Evolutionary conservation across 305 asterid species (phyloP).

Genomic region (Ilex paraguariensis): DNA sequence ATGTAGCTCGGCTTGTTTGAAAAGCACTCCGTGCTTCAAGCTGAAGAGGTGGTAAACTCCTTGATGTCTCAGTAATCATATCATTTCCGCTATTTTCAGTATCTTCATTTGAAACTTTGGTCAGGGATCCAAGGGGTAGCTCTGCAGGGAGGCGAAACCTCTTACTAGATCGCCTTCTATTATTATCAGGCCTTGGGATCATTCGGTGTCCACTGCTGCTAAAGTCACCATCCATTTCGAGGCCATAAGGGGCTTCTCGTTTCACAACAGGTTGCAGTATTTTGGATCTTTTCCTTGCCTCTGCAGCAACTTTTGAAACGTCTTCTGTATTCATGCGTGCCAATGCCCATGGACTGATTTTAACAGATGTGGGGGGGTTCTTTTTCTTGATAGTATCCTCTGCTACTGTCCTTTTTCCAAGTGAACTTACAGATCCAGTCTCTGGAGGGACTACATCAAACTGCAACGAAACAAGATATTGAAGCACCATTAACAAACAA

Average conservation of each 20-base stretch:
- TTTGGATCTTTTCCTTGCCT: conserved; percentile 90
- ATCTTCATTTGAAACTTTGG: conserved; percentile 28
- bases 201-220: conserved; percentile 62
- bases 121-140: conserved; percentile 43
- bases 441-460: conserved; percentile 88
- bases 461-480: conserved; percentile 36
- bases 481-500: no score
- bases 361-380: conserved; percentile 73
- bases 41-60: conserved; percentile 63
- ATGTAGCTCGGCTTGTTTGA: conserved; percentile 27
- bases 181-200: conserved; percentile 44
- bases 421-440: conserved; percentile 72
- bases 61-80: conserved; percentile 38
- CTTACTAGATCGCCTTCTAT: conserved; percentile 63
- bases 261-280: conserved; percentile 65
- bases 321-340: conserved; percentile 88
- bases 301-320: conserved; percentile 93
- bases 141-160: conserved; percentile 84
- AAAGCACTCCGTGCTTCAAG: conserved; percentile 63
- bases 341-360: conserved; percentile 94
- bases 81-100: conserved; percentile 27
- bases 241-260: conserved; percentile 36
- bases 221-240: conserved; percentile 62
- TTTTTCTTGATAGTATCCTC: conserved; percentile 76
- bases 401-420: conserved; percentile 53